Base-by-base conservation (phyloP, 1,284 basidiomycete genomes). In the Trametes versicolor region DNA sequence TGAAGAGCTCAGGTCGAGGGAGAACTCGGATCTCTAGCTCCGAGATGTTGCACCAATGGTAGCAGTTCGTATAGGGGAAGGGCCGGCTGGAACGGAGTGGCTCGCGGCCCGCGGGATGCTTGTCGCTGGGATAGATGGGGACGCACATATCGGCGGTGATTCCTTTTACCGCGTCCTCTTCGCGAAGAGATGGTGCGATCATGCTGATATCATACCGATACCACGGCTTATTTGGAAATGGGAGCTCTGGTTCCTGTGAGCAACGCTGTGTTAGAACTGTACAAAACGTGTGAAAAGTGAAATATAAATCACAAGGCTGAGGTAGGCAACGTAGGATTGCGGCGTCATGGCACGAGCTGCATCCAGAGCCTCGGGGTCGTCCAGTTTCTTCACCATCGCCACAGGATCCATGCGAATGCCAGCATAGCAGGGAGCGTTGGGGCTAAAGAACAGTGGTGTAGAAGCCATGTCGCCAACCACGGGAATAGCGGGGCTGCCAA, bases 61-160 rank as follows among this genome's bases (percentile, higher is more conserved):
- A 65, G 55, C 63, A 65, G 37, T 65, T 65, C n/a, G 27, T 17
- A 21, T 32, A 65, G 3, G 63, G 63, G 45, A 65, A 65, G 7
- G 27, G 34, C 7, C n/a, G 6, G 0, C 34, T 8, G 1, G 63
- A 39, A 6, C 5, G 29, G 3, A 58, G 8, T 1, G 63, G 37
- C 9, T 8, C 8, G 1, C 63, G 55, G 0, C 49, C 55, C 0
- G n/a, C 23, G 9, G 63, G 63, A n/a, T 61, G 63, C 4, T 4
- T 13, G 12, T 23, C 39, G 55, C 58, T 61, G 13, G 63, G 63
- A 19, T 50, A 52, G 43, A 65, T 61, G 0, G 63, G 63, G 4
- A 58, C 29, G 37, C 59, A 61, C 59, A 61, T 61, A 17, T 53
- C 49, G 10, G 59, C 36, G 9, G 50, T 49, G 43, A 50, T 49